Evolutionary conservation across 495 filamentous ascomycete species (phyloP).

Genomic region (Chaetomium fimeti): DNA sequence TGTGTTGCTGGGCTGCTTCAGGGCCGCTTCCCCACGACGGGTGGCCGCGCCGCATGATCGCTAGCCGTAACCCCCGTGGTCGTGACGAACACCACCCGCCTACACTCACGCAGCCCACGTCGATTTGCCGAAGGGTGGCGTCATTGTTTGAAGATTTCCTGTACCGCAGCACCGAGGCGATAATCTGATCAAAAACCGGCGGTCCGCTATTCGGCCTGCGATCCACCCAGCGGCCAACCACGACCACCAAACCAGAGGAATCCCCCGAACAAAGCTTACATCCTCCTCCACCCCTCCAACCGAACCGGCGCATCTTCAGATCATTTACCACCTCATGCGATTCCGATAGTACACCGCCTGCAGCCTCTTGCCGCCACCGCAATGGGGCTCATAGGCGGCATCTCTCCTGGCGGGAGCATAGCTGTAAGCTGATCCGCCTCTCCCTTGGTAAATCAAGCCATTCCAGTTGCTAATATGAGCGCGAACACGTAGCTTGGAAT

Average conservation of each 20-base stretch:
- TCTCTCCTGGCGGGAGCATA: conserved; percentile 84
- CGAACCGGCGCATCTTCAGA: not conserved
- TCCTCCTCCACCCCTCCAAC: not conserved
- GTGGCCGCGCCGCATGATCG: conserved; percentile 21
- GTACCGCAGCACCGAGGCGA: not conserved
- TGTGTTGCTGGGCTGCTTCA: conserved; percentile 11
- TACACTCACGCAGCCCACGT: not conserved
- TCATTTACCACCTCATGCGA: conserved; percentile 27
- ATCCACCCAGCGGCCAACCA: not conserved
- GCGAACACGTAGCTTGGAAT: conserved; percentile 70
- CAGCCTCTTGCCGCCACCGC: conserved; percentile 34
- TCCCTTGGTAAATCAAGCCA: not conserved
- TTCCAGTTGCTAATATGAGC: conserved; percentile 24
- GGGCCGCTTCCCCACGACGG: conserved; percentile 17
- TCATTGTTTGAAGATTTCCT: conserved; percentile 12
- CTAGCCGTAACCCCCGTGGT: conserved; percentile 5
- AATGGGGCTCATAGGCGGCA: conserved; percentile 76
- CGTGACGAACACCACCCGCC: not conserved
- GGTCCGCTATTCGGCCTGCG: not conserved
- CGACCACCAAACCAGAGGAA: not conserved
- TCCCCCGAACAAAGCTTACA: not conserved
- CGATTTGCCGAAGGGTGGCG: not conserved
- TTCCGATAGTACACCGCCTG: conserved; percentile 23
- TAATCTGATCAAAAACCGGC: not conserved
- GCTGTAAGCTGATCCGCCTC: conserved; percentile 57